phyloP scores from a whole-genome alignment of 257 asterid species.

The Fraxinus excelsior region DNA sequence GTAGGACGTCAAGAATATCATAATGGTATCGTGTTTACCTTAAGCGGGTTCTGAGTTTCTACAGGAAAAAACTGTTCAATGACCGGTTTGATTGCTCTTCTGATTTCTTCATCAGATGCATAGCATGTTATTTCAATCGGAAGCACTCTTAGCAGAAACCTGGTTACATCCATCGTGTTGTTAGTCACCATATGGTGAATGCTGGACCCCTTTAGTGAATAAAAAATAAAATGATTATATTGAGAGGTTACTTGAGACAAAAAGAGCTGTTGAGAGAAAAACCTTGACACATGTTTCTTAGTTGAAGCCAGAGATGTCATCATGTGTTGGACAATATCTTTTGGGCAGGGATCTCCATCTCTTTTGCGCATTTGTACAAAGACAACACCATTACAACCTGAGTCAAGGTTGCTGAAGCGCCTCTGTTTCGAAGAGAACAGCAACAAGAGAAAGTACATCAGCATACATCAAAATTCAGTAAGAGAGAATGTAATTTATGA shows the following conservation, averaged over 20 bases:
- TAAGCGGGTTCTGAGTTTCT: constrained; percentile 68
- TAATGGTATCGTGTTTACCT: constrained; percentile 41
- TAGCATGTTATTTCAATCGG: constrained; percentile 91
- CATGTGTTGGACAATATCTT: constrained; percentile 85
- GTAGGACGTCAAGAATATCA: not conserved
- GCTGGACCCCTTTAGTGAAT: constrained; percentile 1
- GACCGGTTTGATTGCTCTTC: constrained; percentile 71
- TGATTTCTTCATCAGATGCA: constrained; percentile 92
- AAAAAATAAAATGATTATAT: not conserved
- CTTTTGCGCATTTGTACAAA: constrained; percentile 87
- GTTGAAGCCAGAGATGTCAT: constrained; percentile 82
- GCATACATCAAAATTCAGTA: not conserved
- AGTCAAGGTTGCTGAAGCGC: constrained; percentile 77
- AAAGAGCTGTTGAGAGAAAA: constrained; percentile 3
- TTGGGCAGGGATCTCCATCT: constrained; percentile 84
- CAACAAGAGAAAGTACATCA: not conserved
- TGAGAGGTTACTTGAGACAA: not conserved
- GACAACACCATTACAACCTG: constrained; percentile 92
- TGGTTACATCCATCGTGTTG: constrained; percentile 35
- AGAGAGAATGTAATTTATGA: not conserved
- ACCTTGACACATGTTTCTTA: constrained; percentile 85
- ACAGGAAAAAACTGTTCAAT: constrained; percentile 69
- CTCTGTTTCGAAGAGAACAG: constrained; percentile 49
- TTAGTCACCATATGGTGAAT: constrained; percentile 22
- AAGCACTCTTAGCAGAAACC: constrained; percentile 85